Evolutionary conservation across 2,329 filamentous ascomycete genomes (phyloP).

Genomic region (Aspergillus tanneri): DNA sequence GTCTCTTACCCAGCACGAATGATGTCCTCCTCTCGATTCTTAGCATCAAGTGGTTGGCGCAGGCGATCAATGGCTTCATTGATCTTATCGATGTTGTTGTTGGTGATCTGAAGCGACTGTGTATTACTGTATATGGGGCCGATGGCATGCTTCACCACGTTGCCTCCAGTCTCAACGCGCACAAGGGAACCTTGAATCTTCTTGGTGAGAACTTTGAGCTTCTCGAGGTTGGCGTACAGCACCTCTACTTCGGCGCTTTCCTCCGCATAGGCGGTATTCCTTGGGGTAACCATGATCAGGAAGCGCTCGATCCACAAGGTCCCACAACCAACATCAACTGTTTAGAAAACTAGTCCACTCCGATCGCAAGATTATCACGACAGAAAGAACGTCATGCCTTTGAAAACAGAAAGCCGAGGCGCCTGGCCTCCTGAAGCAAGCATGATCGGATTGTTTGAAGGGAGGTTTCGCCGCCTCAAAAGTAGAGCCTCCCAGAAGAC

Average conservation of each 20-base stretch:
- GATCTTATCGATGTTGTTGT: slow-evolving; percentile 83
- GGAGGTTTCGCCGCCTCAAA: no score
- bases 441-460: background rate
- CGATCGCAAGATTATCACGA: background rate
- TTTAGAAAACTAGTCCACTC: slow-evolving; percentile 3
- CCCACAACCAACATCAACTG: slow-evolving; percentile 15
- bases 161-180: slow-evolving; percentile 81
- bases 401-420: background rate
- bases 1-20: slow-evolving; percentile 69
- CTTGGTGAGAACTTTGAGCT: slow-evolving; percentile 88
- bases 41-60: slow-evolving; percentile 86
- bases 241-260: slow-evolving; percentile 69
- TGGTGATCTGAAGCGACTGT: slow-evolving; percentile 80
- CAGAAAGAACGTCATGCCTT: slow-evolving; percentile 15
- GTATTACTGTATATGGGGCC: slow-evolving; percentile 92
- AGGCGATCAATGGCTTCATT: slow-evolving; percentile 84
- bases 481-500: no score
- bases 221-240: slow-evolving; percentile 72
- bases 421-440: no score
- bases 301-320: slow-evolving; percentile 17
- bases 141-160: slow-evolving; percentile 86
- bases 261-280: slow-evolving; percentile 61
- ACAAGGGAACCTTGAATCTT: slow-evolving; percentile 89
- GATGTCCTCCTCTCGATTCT: slow-evolving; percentile 86
- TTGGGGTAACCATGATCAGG: slow-evolving; percentile 52